Evolutionary conservation across 1,139 yeast genomes (phyloP), one percentile per base, ranked within the genome.

Genomic region (Suhomyces coccinellae): DNA sequence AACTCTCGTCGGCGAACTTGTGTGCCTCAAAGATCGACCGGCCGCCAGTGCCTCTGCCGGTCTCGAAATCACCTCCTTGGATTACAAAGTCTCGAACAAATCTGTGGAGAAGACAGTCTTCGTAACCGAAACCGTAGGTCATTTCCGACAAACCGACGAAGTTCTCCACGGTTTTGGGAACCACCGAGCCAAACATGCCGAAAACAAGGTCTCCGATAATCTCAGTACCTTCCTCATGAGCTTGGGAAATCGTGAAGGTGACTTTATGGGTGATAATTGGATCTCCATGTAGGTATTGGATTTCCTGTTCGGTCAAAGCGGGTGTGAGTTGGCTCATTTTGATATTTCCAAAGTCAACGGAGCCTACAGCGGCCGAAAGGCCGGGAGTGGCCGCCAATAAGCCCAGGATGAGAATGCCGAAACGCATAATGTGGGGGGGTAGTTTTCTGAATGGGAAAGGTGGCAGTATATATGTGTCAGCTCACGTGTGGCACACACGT

Each of bases 111-210:
- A 49, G 48, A 10, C 59, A 52, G 37, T 60, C 53, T 35, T 58
- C 43, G 54, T 70, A 73, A 2, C 77, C 78, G 46, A 56, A 67
- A 2, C 71, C 74, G 33, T 56, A 54, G 5, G 67, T 59, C 65
- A 56, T 57, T 40, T 62, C 58, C 15, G 73, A 50, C 46, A 71
- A 61, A 17, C 62, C 66, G 8, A 65, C 60, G 49, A 73, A 73
- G 51, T 71, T 72, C 15, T 57, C 55, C 24, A 65, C 77, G 3
- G 79, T 74, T 30, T 55, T 57, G 2, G 79, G 79, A 3, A 62
- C 71, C 15, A 51, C 51, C 10, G 47, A 51, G 3, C 64, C 66
- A 38, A 62, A 62, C 36, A 62, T 51, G 0, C 58, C 65, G 6
- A 62, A 16, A 11, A 54, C 50, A 46, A 62, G 47, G 7, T 43